phyloP scores from a whole-genome alignment of 495 filamentous ascomycete genomes.

The Annulohypoxylon bovei region DNA sequence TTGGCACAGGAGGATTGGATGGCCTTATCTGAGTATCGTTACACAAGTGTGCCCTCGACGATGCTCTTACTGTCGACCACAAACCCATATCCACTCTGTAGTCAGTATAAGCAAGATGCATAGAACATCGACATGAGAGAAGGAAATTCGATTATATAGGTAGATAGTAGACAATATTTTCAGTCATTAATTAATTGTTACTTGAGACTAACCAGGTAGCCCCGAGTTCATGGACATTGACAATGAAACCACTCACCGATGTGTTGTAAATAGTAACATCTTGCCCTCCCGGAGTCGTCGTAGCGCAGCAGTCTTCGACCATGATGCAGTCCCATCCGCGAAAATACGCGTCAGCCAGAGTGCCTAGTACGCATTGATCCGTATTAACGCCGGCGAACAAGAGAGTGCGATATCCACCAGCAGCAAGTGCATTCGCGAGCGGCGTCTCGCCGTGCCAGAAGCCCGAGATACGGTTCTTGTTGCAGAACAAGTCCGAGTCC shows the following conservation, averaged over 20 bases:
- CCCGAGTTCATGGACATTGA: background rate
- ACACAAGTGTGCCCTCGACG: conserved; percentile 5
- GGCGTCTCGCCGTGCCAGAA: conserved; percentile 57
- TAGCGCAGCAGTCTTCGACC: conserved; percentile 64
- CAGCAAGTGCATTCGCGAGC: conserved; percentile 44
- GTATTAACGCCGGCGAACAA: conserved; percentile 68
- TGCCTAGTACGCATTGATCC: conserved; percentile 68
- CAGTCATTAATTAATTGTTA: background rate
- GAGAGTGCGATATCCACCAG: conserved; percentile 56
- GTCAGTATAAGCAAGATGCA: background rate
- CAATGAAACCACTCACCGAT: conserved; percentile 42
- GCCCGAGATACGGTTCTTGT: conserved; percentile 68
- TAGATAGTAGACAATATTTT: background rate
- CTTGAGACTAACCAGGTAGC: background rate
- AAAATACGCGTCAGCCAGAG: conserved; percentile 62
- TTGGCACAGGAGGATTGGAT: background rate
- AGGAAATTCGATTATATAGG: background rate
- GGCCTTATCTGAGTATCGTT: background rate
- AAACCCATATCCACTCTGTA: conserved; percentile 26
- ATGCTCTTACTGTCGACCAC: conserved; percentile 27
- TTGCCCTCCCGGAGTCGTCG: conserved; percentile 51
- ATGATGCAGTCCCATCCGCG: conserved; percentile 66
- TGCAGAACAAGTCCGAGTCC: conserved; percentile 59
- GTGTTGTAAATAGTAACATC: conserved; percentile 46
- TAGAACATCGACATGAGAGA: background rate